Base-by-base conservation (phyloP, 1,284 basidiomycete genomes). In the Moesziomyces sp. region DNA sequence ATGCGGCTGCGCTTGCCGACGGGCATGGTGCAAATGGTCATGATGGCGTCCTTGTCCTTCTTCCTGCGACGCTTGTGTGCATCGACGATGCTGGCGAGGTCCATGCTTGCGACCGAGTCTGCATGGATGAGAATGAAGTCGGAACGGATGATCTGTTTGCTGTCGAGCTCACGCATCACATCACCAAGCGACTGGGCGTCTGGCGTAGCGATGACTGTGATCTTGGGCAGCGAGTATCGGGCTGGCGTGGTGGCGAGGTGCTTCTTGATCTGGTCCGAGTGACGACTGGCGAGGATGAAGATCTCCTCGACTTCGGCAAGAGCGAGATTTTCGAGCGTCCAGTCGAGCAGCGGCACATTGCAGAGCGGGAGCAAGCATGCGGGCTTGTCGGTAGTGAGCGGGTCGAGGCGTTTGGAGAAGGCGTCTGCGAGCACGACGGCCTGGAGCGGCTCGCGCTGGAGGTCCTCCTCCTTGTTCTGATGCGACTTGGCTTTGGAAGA, bases 111-210 rank as follows among this genome's bases (percentile, higher is more conserved):
- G 70, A 99, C 92, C 60, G 97, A 89, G 82, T 98, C 96, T 21
- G 93, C 94, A 82, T 91, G 92, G 69, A 98, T 92, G 72, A 99
- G 91, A 24, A 84, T 57, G 48, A 84, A 84, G 57, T 99, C 95
- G 62, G 89, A 89, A 28, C 93, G 93, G 78, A 99, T 91, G 78
- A 99, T 89, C 76, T 94, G 91, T 58, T 80, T 71, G 38, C 91
- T 92, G 86, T 99, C 98, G 74, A 98, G 91, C 85, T 99, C 95
- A 67, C 97, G 91, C 88, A 99, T 90, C 33, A 94, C 94, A 84
- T 99, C 97, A 14, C 97, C 96, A 0, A 93, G 91, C 2, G 94
- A 94, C 84, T 91, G 91, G 2, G 94, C 94, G 79, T 93, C 91
- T 58, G 92, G 91, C 19, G 92, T 93, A 76, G 94, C 88, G 70